Percentiles rank a stretch among this genome's conserved stretches.
These are phyloP conservation scores for Aspergillus nanangensis DNA, from an alignment of 495 filamentous ascomycete genomes.

Conservation along the genomic window DNA sequence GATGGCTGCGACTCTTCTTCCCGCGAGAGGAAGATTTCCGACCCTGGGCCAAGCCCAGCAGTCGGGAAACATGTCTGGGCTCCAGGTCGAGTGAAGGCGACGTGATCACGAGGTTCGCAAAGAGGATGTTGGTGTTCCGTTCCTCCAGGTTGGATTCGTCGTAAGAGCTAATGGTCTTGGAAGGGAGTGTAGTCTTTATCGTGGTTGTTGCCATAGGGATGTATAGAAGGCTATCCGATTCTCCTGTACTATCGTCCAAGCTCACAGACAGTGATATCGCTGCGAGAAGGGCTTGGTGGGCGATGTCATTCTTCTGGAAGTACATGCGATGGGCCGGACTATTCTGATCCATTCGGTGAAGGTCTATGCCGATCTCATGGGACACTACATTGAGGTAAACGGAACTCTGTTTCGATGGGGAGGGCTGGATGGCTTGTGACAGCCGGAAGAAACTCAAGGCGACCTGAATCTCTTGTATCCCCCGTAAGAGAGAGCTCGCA, in stretches of 20 bases:
- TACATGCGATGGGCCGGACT: conserved; percentile 99
- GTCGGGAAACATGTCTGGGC: conserved; percentile 82
- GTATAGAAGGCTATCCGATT: conserved; percentile 83
- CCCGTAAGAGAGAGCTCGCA: conserved; percentile 80
- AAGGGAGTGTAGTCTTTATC: conserved; percentile 88
- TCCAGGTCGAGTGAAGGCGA: conserved; percentile 95
- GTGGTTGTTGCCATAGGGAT: conserved; percentile 98
- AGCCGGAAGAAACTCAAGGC: conserved; percentile 89
- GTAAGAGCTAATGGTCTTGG: conserved; percentile 82
- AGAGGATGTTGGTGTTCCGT: conserved; percentile 92
- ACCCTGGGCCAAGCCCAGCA: conserved; percentile 67
- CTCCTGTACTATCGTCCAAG: conserved; percentile 80
- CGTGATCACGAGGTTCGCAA: conserved; percentile 91
- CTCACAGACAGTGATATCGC: conserved; percentile 89
- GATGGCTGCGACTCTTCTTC: conserved; percentile 49
- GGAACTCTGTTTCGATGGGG: conserved; percentile 60
- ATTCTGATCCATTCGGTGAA: conserved; percentile 88
- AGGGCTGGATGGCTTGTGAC: conserved; percentile 65
- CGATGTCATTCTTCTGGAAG: conserved; percentile 87
- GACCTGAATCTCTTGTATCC: conserved; percentile 94
- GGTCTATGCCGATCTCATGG: conserved; percentile 91
- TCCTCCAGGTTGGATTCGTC: conserved; percentile 73
- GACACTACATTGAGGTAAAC: conserved; percentile 83
- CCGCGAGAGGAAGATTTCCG: conserved; percentile 47
- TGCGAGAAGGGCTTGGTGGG: conserved; percentile 90